These are phyloP conservation scores for Dictyostelium citrinum DNA, from an alignment of 78 protist species.

Conservation along the genomic window DNA sequence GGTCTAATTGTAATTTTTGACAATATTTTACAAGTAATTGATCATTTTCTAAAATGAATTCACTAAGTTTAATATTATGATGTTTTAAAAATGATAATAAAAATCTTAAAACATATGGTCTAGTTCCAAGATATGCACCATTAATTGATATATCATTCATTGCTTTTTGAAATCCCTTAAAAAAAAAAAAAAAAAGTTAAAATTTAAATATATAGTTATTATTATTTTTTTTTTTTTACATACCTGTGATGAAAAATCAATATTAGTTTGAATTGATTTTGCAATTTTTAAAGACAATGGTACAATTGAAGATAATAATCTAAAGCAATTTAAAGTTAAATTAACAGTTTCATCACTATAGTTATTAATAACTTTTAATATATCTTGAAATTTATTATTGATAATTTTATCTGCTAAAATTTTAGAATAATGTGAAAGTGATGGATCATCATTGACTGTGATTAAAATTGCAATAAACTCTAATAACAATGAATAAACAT, in stretches of 20 bases:
- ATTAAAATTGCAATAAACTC: constrained; percentile 40
- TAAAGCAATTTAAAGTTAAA: constrained; percentile 11
- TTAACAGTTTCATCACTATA: neutral
- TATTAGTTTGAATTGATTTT: constrained; percentile 30
- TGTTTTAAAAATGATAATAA: constrained; percentile 49
- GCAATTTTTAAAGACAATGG: constrained; percentile 36
- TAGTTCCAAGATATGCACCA: constrained; percentile 35
- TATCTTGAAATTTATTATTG: neutral
- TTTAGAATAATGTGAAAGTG: neutral
- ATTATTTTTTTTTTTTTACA: neutral
- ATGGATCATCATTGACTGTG: constrained; percentile 52
- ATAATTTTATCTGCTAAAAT: neutral
- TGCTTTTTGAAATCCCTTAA: constrained; percentile 3
- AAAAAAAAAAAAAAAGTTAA: too few relatives aligned
- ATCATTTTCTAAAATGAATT: constrained; percentile 1
- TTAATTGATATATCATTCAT: constrained; percentile 22
- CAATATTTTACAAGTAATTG: constrained; percentile 2
- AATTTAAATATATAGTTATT: too few relatives aligned
- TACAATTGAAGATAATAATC: constrained; percentile 17
- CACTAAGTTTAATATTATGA: constrained; percentile 17
- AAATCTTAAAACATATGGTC: constrained; percentile 63
- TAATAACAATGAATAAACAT: neutral
- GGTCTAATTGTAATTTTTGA: constrained; percentile 14
- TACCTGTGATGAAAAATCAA: constrained; percentile 13
- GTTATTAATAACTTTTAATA: neutral